Evolutionary conservation across 2,329 filamentous ascomycete species (phyloP), one percentile per base, ranked within the genome.

Genomic region (Neonectria magnoliae): DNA sequence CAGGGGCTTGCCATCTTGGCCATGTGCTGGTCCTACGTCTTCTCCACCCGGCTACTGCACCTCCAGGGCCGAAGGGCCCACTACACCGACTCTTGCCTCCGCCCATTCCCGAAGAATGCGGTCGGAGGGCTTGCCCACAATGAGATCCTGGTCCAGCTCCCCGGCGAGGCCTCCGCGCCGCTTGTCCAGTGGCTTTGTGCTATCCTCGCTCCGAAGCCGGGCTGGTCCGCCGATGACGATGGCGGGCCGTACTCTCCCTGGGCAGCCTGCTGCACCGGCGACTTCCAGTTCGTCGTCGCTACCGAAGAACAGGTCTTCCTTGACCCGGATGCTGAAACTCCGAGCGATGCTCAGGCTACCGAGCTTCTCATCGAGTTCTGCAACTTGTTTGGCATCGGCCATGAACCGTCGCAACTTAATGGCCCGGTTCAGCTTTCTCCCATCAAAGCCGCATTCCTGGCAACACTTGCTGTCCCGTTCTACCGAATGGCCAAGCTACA

Each of bases 161-260:
- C 68, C 9, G n/a, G 50, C 18, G 54, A 58, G n/a, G 68, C 60
- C 22, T 74, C 72, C 36, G 48, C 41, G n/a, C 57, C 64, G 44
- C 72, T 74, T 8, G 62, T 74, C 33, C 72, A 69, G 22, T 74
- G 72, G 72, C 69, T 74, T n/a, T 73, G 69, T 65, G 71, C 72
- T n/a, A 63, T 74, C 51, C 58, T 74, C 22, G 66, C 71, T 5
- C 44, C 72, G 31, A 65, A 57, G 31, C 50, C 68, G n/a, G 72
- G 62, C 48, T 74, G 72, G 72, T 42, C 60, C 11, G 53, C 69
- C 18, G 64, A 74, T 38, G 62, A 61, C 38, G 52, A 71, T 48
- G 71, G 59, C 27, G 69, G 66, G 7, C 42, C 59, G 36, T 67
- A 47, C 47, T 57, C 67, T 6, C 70, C 72, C 41, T 74, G 72